A percentile compares a stretch with the other conserved stretches of the same genome.
phyloP scores from a whole-genome alignment of 1,139 yeast species.

The Debaryomyces sp. region DNA sequence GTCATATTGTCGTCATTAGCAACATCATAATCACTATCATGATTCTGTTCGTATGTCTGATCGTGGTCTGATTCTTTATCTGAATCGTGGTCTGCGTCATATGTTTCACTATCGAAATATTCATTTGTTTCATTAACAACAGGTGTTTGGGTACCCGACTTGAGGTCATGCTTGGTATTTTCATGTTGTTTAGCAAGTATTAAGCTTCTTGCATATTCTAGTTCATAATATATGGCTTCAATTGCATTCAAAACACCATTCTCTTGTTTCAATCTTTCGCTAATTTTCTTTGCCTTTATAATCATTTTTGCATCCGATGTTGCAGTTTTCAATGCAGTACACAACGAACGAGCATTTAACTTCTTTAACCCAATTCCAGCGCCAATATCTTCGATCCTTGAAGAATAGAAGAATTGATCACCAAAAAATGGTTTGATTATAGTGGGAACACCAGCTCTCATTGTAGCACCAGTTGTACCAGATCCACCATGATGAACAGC shows the following conservation, averaged over 20 bases:
- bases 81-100: conserved; percentile 2
- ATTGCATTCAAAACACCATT: conserved; percentile 82
- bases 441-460: conserved; percentile 86
- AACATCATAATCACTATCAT: not conserved
- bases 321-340: conserved; percentile 68
- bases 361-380: conserved; percentile 78
- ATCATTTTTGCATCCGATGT: conserved; percentile 69
- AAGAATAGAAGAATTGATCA: conserved; percentile 91
- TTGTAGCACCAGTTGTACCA: conserved; percentile 93
- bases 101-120: conserved; percentile 8
- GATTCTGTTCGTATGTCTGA: conserved; percentile 1
- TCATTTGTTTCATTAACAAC: conserved; percentile 23
- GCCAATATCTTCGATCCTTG: conserved; percentile 84
- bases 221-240: conserved; percentile 70
- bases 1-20: conserved; percentile 4
- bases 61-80: not conserved
- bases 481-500: conserved; percentile 98
- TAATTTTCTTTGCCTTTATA: conserved; percentile 63
- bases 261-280: conserved; percentile 65
- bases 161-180: conserved; percentile 22
- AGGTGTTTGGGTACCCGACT: conserved; percentile 34
- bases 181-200: conserved; percentile 33
- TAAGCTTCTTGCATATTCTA: conserved; percentile 71
- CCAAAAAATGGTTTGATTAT: conserved; percentile 94
- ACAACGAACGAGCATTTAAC: conserved; percentile 62